Evolutionary conservation across 768 basidiomycete genomes (phyloP).

Genomic region (Auriculariales sp.): DNA sequence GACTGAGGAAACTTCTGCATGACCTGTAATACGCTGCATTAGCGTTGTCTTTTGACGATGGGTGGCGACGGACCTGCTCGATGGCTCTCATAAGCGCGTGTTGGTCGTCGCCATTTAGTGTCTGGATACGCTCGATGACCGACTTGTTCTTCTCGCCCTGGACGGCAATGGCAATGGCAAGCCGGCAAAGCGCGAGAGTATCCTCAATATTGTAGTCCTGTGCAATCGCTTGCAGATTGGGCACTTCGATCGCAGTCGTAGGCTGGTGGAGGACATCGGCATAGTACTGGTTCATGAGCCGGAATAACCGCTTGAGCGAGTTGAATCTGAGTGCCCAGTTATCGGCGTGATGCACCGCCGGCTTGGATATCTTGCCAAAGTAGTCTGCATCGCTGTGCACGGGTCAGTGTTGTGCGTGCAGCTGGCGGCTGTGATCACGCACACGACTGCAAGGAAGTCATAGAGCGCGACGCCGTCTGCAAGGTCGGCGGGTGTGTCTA

Average conservation of each 20-base stretch:
- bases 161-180: conserved; percentile 75
- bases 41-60: background rate
- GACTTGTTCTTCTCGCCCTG: conserved; percentile 81
- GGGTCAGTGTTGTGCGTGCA: background rate
- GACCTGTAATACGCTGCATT: conserved; percentile 28
- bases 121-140: conserved; percentile 81
- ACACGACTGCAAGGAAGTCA: conserved; percentile 66
- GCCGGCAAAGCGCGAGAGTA: conserved; percentile 59
- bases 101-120: conserved; percentile 68
- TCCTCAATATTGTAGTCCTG: conserved; percentile 55
- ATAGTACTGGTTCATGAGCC: conserved; percentile 81
- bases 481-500: conserved; percentile 52
- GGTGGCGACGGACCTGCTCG: conserved; percentile 49
- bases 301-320: conserved; percentile 70
- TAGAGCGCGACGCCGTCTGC: conserved; percentile 68
- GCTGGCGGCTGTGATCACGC: conserved; percentile 18
- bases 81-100: conserved; percentile 87
- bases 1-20: conserved; percentile 58
- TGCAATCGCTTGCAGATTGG: conserved; percentile 75
- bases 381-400: conserved; percentile 56
- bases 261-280: conserved; percentile 72
- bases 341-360: conserved; percentile 50
- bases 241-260: conserved; percentile 65
- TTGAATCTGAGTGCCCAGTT: conserved; percentile 86
- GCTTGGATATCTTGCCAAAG: conserved; percentile 49